Evolutionary conservation across 2,329 filamentous ascomycete species (phyloP).

Genomic region (Penicillium sp.): DNA sequence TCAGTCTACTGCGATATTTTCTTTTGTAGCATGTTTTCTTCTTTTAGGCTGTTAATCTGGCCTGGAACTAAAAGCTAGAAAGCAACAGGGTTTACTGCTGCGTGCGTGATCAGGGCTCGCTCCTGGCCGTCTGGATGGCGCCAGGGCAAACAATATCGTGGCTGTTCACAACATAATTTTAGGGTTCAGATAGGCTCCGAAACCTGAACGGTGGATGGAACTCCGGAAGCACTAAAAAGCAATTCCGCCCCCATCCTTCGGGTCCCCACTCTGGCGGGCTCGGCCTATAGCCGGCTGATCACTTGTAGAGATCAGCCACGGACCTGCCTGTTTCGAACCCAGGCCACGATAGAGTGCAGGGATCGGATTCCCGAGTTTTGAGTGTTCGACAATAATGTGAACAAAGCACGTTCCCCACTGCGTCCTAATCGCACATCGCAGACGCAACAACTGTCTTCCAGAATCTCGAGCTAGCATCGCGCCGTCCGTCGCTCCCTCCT

Average conservation of each 20-base stretch:
- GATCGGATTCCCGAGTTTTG: not conserved
- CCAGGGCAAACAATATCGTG: constrained; percentile 4
- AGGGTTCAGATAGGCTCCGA: not conserved
- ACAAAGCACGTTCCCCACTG: constrained; percentile 6
- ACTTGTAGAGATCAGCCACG: constrained; percentile 3
- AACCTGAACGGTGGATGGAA: constrained; percentile 1
- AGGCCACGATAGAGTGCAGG: not conserved
- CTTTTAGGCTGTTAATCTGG: not conserved
- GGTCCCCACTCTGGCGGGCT: not conserved
- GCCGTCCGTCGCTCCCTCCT: too few relatives aligned
- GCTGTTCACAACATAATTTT: constrained; percentile 3
- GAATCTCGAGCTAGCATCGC: too few relatives aligned
- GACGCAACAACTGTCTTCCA: too few relatives aligned
- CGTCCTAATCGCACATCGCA: not conserved
- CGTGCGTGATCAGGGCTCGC: not conserved
- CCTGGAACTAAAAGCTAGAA: not conserved
- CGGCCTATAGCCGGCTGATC: constrained; percentile 10
- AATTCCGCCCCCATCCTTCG: not conserved
- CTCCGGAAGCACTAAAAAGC: not conserved
- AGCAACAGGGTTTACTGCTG: not conserved
- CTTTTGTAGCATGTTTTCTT: not conserved
- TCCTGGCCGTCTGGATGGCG: not conserved
- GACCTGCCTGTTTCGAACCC: constrained; percentile 1
- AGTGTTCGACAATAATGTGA: constrained; percentile 5
- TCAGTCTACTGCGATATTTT: not conserved